A percentile compares a stretch with the other conserved stretches of the same genome.
Conservation (phyloP, 192 early-diverging fungal genomes). For the Coemansia sp. region DNA sequence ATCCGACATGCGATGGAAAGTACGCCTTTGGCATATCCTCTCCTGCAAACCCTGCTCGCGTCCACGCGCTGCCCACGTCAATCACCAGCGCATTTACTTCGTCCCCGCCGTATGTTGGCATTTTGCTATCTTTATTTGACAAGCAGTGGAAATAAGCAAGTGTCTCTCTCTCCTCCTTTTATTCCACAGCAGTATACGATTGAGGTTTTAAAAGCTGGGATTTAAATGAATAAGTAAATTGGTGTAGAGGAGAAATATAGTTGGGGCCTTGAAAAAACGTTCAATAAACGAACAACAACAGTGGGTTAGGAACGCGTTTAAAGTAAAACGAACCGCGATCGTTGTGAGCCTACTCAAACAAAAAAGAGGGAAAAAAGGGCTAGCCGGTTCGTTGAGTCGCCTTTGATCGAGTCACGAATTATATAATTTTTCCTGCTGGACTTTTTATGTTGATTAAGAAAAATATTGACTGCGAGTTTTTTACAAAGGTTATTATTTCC, state of each 20-base stretch:
- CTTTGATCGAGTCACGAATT: no score
- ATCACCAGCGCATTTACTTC: conserved; percentile 93
- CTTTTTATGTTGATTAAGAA: no score
- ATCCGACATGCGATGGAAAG: conserved; percentile 80
- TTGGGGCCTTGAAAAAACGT: background rate
- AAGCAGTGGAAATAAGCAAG: background rate
- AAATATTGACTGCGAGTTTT: no score
- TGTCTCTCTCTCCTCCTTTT: background rate
- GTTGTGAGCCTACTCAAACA: no score
- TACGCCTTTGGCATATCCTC: conserved; percentile 91
- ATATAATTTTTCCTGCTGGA: no score
- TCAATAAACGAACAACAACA: background rate
- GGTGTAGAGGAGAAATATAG: no score
- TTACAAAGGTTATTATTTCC: no score
- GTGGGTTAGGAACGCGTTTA: background rate
- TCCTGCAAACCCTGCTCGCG: conserved; percentile 95
- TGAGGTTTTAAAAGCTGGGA: no score
- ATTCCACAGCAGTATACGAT: no score
- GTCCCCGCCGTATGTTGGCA: conserved; percentile 68
- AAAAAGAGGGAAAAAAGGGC: no score
- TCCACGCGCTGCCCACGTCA: conserved; percentile 85
- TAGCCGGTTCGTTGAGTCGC: no score
- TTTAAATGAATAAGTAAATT: no score
- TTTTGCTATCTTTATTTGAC: conserved; percentile 32
- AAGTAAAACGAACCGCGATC: background rate